phyloP scores from a whole-genome alignment of 2,329 filamentous ascomycete species.

The Venturia oleaginea region DNA sequence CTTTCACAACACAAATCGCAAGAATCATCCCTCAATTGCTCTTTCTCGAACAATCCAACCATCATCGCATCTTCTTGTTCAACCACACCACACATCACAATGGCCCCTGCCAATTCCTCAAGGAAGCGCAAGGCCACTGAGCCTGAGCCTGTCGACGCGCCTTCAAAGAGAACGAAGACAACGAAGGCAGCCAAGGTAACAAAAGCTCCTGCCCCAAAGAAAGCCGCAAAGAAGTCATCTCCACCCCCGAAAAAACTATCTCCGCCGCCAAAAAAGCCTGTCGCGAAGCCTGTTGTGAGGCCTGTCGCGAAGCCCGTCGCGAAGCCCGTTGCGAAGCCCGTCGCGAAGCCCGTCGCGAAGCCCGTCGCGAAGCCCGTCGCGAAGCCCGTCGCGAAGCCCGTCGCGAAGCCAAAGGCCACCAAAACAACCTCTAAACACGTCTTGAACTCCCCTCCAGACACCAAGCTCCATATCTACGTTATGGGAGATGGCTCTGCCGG shows the following conservation, averaged over 20 bases:
- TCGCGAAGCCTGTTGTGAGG: constrained; percentile 24
- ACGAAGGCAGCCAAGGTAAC: background rate
- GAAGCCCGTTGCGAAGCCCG: no score
- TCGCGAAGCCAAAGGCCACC: constrained; percentile 26
- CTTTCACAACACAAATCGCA: no score
- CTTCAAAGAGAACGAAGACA: background rate
- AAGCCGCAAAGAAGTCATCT: constrained; percentile 17
- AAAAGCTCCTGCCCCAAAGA: background rate
- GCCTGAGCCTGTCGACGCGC: background rate
- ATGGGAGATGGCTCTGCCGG: constrained; percentile 74
- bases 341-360: no score
- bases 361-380: no score
- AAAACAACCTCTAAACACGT: constrained; percentile 24
- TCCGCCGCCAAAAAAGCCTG: no score
- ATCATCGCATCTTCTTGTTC: background rate
- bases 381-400: no score
- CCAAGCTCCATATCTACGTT: constrained; percentile 64
- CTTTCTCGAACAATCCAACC: background rate
- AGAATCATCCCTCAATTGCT: background rate
- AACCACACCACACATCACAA: background rate
- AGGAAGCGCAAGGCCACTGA: constrained; percentile 5
- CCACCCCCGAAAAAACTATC: background rate
- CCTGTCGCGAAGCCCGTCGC: no score
- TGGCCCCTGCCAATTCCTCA: constrained; percentile 1
- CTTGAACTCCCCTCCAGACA: constrained; percentile 56